phyloP scores from a whole-genome alignment of 139 green algal species.

The Yamagishiella unicocca region DNA sequence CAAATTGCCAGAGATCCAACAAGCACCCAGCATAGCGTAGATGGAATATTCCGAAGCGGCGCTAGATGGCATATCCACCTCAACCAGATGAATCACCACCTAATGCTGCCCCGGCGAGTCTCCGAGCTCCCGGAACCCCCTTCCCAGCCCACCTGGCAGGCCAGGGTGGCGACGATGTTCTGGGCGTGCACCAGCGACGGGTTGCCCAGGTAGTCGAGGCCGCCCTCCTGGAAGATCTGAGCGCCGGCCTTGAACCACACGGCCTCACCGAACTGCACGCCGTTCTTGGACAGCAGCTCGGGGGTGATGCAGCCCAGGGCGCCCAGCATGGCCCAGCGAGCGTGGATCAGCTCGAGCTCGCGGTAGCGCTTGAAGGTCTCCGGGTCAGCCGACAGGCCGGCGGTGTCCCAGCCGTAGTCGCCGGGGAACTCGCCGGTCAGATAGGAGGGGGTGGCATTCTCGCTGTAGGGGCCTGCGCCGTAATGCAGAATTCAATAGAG shows the following conservation, averaged over 20 bases:
- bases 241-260: conserved; percentile 98
- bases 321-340: conserved; percentile 97
- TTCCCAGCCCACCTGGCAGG: conserved; percentile 78
- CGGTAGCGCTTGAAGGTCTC: conserved; percentile 84
- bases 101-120: no score
- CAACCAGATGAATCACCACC: no score
- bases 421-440: conserved; percentile 91
- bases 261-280: conserved; percentile 80
- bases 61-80: no score
- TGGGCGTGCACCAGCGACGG: conserved; percentile 94
- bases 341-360: conserved; percentile 98
- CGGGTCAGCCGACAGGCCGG: conserved; percentile 94
- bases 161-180: conserved; percentile 94
- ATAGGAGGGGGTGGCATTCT: conserved; percentile 65
- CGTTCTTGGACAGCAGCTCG: conserved; percentile 66
- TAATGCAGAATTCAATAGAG: no score
- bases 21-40: no score
- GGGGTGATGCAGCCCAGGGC: conserved; percentile 82
- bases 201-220: conserved; percentile 97
- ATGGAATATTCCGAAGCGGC: no score
- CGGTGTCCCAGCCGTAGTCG: conserved; percentile 97
- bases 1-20: no score
- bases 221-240: conserved; percentile 92
- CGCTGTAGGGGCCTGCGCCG: conserved; percentile 33
- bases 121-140: no score